Conservation (phyloP, 1,284 basidiomycete genomes). For the Ustilago esculenta region DNA sequence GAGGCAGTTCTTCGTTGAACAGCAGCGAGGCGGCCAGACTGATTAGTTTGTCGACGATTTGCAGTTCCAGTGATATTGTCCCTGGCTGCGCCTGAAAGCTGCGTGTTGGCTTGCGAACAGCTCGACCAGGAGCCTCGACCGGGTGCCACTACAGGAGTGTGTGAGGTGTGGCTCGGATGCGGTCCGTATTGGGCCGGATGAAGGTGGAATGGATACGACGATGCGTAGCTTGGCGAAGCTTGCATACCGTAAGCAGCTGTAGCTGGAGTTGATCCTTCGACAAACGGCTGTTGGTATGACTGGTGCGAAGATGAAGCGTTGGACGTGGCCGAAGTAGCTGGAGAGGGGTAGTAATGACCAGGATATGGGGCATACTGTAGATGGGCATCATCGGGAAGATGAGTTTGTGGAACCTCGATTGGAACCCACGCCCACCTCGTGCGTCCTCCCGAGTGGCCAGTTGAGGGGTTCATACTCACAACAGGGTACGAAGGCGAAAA, state of each 20-base stretch:
- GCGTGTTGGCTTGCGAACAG: not conserved
- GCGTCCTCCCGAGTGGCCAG: constrained; percentile 21
- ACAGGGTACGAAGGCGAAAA: constrained; percentile 23
- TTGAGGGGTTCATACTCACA: constrained; percentile 22
- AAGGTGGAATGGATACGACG: constrained; percentile 12
- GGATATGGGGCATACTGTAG: constrained; percentile 33
- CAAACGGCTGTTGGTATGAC: constrained; percentile 18
- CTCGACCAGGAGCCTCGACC: constrained; percentile 13
- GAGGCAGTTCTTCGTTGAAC: constrained; percentile 16
- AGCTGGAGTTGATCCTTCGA: constrained; percentile 4
- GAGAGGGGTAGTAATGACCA: constrained; percentile 13
- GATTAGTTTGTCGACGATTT: constrained; percentile 22
- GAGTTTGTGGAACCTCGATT: constrained; percentile 37
- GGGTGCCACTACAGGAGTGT: constrained; percentile 4
- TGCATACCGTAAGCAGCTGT: constrained; percentile 14
- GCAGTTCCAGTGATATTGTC: constrained; percentile 9
- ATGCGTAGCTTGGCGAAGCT: constrained; percentile 13
- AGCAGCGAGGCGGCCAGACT: constrained; percentile 9
- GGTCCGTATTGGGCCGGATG: constrained; percentile 19
- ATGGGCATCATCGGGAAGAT: constrained; percentile 31
- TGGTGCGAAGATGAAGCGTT: constrained; percentile 12
- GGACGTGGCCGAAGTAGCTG: constrained; percentile 10
- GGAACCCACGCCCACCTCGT: constrained; percentile 52
- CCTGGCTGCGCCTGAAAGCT: not conserved
- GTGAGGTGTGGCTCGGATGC: constrained; percentile 13